phyloP scores from a whole-genome alignment of 148 eudicot genomes.

The Camellia lanceoleosa region DNA sequence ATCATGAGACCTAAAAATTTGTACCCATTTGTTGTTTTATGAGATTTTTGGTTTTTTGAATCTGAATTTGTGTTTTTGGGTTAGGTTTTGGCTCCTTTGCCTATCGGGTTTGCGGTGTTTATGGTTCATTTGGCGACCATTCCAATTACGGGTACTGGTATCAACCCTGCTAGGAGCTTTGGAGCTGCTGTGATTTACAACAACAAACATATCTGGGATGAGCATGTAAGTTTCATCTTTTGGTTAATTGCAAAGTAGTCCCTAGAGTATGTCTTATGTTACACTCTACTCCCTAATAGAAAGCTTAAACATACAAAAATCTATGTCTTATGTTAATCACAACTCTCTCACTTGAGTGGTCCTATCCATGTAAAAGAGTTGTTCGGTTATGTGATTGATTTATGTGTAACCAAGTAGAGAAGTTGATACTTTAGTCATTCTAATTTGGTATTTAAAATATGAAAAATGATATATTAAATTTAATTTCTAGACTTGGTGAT shows the following conservation, averaged over 20 bases:
- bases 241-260: neutral
- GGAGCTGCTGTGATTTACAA: constrained; percentile 89
- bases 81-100: constrained; percentile 81
- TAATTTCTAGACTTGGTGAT: no score
- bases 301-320: no score
- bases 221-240: constrained; percentile 45
- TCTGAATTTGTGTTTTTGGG: neutral
- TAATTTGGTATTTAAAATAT: no score
- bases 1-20: no score
- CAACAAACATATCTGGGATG: constrained; percentile 67
- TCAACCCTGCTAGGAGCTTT: constrained; percentile 93
- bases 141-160: constrained; percentile 86
- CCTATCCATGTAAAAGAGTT: no score
- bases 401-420: no score
- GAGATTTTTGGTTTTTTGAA: neutral
- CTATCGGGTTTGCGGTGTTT: constrained; percentile 89
- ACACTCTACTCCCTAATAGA: no score
- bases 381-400: no score
- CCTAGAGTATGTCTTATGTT: neutral
- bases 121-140: constrained; percentile 94
- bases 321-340: no score
- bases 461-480: no score
- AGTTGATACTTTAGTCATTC: no score
- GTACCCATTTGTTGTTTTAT: neutral
- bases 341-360: no score